Base-by-base conservation (phyloP, 1,284 basidiomycete genomes). In the Ustilago curta region DNA sequence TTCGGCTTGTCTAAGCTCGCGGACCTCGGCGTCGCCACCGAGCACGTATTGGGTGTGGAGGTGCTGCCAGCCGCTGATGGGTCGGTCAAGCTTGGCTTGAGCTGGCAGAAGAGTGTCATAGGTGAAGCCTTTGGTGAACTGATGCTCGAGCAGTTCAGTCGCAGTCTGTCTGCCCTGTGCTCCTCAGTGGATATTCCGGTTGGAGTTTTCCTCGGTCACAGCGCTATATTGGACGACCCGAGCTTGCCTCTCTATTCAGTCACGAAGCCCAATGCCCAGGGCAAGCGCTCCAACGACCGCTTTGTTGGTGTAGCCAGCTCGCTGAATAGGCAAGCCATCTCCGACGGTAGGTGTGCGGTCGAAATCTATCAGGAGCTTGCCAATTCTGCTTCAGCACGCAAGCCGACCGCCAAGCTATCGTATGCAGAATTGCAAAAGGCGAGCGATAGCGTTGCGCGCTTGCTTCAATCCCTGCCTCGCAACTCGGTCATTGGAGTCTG, bases 41-140 rank as follows among this genome's bases (percentile, higher is more conserved):
- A 84, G 63, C 82, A 84, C 51, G 70, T 69, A 23, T 44, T 82
- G 1, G 82, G 81, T 40, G 69, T 83, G 27, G 80, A 84, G 49
- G 64, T 84, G 53, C 70, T 72, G 18, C 51, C 79, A 0, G 44
- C 56, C 25, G 35, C 49, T 7, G 69, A 76, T 8, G 78, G 74
- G 8, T 59, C 40, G 0, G 42, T 81, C 39, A 51, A 60, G 39
- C 61, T 82, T 3, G 78, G 69, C 19, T 51, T 83, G 27, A 78
- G 72, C 64, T 70, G 63, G 49, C 70, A 69, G 47, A 55, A 62
- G 18, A 59, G 52, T 9, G 45, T 70, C 11, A 50, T 83, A 31
- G 74, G 71, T 32, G 35, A 58, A 11, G 52, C 21, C 1, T 77
- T 78, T 42, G 78, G 77, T 8, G 49, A 43, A 2, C 21, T 76